Base-by-base conservation (phyloP, 176 grass and related monocot species). In the Phoenix roebelenii region DNA sequence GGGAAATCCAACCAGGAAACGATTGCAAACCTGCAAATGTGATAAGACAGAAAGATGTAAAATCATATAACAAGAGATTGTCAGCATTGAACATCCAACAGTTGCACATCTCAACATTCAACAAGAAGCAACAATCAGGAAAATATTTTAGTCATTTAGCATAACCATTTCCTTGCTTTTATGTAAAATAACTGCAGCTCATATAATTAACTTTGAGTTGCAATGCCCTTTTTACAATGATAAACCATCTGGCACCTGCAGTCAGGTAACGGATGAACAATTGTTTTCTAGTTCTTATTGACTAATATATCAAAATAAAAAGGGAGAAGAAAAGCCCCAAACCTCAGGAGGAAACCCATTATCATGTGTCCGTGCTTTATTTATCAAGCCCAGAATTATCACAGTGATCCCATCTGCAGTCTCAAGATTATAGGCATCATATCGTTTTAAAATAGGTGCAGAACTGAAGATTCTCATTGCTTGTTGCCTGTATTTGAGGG, bases 371-470 rank as follows among this genome's bases (percentile, higher is more conserved):
- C 29, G 35, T 15, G 52, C 23, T 67, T 60, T 62, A 63, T 62
- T 51, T 16, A 65, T 50, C 48, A 64, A 65, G 61, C 49, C 76
- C 28, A 67, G 63, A 66, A 79, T 26, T 79, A 79, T 25, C 15
- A 73, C 32, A 54, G 25, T 55, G 30, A 73, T 44, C 25, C 57
- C 51, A 57, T 66, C 69, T 79, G 30, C 56, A 26, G 56, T 52
- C 57, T 79, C 76, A 67, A 67, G 22, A 66, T 17, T 67, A 57
- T 59, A 73, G 29, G 70, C 70, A 61, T 51, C 63, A 66, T 56
- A 26, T 18, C 69, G 18, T 44, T 60, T 79, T 6, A 70, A 23
- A 62, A 73, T 63, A 54, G 70, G 58, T n/a, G 58, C 70, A 63
- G 57, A 73, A 63, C 22, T 39, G 59, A 73, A 73, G 4, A 73